These are phyloP conservation scores for Candolleomyces eurysporus DNA, from an alignment of 768 basidiomycete genomes.

Conservation along the genomic window DNA sequence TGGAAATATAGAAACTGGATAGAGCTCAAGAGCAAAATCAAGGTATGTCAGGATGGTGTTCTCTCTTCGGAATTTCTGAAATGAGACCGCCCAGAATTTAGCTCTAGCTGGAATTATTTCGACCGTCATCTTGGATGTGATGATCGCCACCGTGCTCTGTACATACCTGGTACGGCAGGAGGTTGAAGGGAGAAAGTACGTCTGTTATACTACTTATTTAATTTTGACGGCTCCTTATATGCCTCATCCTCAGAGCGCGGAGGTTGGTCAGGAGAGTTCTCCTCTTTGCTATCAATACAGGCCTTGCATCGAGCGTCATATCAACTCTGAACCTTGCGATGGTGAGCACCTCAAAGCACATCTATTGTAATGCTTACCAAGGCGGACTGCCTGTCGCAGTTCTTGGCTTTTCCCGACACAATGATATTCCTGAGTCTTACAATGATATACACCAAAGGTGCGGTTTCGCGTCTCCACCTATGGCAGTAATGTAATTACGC, in stretches of 20 bases:
- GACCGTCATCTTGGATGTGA: constrained; percentile 9
- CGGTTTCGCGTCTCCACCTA: background rate
- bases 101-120: constrained; percentile 14
- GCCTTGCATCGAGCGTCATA: constrained; percentile 13
- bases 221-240: background rate
- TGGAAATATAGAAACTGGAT: background rate
- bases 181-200: constrained; percentile 11
- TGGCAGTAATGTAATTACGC: too few species aligned
- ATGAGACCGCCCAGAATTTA: background rate
- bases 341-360: background rate
- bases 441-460: constrained; percentile 19
- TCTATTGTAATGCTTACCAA: background rate
- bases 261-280: constrained; percentile 7
- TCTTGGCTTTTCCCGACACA: constrained; percentile 16
- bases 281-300: constrained; percentile 14
- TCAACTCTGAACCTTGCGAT: constrained; percentile 13
- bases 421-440: constrained; percentile 16
- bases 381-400: constrained; percentile 4
- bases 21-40: background rate
- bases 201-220: background rate
- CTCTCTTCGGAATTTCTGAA: background rate
- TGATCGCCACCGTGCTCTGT: constrained; percentile 14
- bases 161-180: constrained; percentile 12
- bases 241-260: background rate
- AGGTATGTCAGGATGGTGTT: background rate